Conservation (phyloP, 2,329 filamentous ascomycete genomes). For the Colletotrichum theobromicola region DNA sequence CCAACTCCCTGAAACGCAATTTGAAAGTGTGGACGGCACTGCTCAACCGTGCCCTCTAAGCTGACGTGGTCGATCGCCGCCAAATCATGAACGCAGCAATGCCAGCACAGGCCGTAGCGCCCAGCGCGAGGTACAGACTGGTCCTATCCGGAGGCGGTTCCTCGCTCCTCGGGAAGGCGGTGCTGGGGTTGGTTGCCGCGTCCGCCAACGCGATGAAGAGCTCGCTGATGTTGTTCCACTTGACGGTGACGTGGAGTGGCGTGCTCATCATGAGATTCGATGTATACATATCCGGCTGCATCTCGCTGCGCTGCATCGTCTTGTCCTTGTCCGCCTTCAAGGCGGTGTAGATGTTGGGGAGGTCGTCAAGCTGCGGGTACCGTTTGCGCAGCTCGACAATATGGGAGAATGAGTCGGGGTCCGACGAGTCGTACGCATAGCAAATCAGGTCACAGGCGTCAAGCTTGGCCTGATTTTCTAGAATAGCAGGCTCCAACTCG, state of each 20-base stretch:
- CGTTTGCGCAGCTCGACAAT: constrained; percentile 81
- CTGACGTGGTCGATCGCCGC: constrained; percentile 59
- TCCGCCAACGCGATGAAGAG: constrained; percentile 92
- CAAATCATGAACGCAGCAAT: constrained; percentile 71
- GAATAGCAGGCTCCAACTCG: constrained; percentile 90
- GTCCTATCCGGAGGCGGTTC: constrained; percentile 86
- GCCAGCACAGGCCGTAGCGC: constrained; percentile 70
- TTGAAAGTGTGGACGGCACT: not conserved
- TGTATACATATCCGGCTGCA: constrained; percentile 93
- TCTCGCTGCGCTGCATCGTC: constrained; percentile 90
- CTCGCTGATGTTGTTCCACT: constrained; percentile 92
- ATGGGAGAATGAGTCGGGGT: constrained; percentile 94
- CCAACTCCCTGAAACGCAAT: constrained; percentile 16
- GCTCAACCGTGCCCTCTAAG: constrained; percentile 22
- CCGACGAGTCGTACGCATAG: constrained; percentile 95
- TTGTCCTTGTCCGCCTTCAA: constrained; percentile 96
- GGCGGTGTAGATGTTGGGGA: constrained; percentile 90
- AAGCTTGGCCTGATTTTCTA: constrained; percentile 89
- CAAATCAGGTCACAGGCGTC: constrained; percentile 94
- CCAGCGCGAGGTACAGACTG: constrained; percentile 83
- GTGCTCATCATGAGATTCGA: constrained; percentile 84
- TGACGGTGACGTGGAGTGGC: constrained; percentile 92
- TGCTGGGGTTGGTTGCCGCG: constrained; percentile 86
- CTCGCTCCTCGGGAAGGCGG: constrained; percentile 87
- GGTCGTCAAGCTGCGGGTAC: constrained; percentile 83